These are phyloP conservation scores for Colletotrichum eleusines DNA, from an alignment of 2,329 filamentous ascomycete species.

Conservation along the genomic window DNA sequence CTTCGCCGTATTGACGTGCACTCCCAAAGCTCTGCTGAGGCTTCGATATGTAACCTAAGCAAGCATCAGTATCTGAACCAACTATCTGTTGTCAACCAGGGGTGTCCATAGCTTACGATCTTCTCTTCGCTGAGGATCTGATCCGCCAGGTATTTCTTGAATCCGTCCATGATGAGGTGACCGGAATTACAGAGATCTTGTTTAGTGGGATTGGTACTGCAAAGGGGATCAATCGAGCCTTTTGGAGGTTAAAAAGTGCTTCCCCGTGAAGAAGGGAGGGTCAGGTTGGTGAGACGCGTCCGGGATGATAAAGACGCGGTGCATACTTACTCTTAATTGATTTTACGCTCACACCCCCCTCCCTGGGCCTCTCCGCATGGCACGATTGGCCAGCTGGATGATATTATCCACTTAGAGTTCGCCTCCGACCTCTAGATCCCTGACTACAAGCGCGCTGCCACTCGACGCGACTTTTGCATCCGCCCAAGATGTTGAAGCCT, in stretches of 20 bases:
- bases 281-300: slow-evolving; percentile 29
- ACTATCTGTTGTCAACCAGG: background rate
- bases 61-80: slow-evolving; percentile 38
- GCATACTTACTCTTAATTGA: slow-evolving; percentile 36
- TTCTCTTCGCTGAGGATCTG: slow-evolving; percentile 81
- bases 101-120: slow-evolving; percentile 64
- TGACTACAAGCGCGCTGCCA: slow-evolving; percentile 32
- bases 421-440: slow-evolving; percentile 2
- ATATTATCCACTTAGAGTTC: slow-evolving; percentile 22
- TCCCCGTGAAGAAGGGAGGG: slow-evolving; percentile 2
- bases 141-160: slow-evolving; percentile 79
- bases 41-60: slow-evolving; percentile 86
- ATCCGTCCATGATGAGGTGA: slow-evolving; percentile 65
- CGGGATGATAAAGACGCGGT: slow-evolving; percentile 24
- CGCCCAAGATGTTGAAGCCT: slow-evolving; percentile 3
- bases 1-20: slow-evolving; percentile 90
- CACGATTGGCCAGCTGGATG: slow-evolving; percentile 25
- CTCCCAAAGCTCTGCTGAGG: slow-evolving; percentile 83
- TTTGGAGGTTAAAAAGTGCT: slow-evolving; percentile 2
- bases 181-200: background rate
- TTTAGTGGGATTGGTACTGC: too few species aligned
- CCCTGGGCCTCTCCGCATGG: background rate
- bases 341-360: slow-evolving; percentile 21
- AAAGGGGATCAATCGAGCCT: background rate
- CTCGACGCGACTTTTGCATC: slow-evolving; percentile 31